A percentile compares a stretch with the other conserved stretches of the same genome.
phyloP scores from a whole-genome alignment of 108 stramenopile species.

The Cyclotella baltica region DNA sequence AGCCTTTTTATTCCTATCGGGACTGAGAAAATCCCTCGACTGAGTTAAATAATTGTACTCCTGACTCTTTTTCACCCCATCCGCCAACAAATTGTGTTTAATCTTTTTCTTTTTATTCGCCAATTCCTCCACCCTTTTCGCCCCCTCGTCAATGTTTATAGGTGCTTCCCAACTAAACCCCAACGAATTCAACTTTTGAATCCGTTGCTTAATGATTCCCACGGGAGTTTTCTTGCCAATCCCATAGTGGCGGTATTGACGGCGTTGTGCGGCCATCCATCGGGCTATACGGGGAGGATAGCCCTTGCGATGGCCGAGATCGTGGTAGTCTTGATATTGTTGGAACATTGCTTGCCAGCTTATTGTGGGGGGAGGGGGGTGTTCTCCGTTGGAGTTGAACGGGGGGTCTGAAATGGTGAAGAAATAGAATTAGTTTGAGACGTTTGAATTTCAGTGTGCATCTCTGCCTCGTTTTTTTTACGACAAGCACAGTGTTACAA shows the following conservation, averaged over 20 bases:
- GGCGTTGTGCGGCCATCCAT: slow-evolving; percentile 29
- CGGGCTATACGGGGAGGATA: slow-evolving; percentile 14
- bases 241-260: slow-evolving; percentile 20
- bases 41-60: not conserved
- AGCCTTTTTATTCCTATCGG: not conserved
- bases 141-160: not conserved
- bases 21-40: not conserved
- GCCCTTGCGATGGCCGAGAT: slow-evolving; percentile 11
- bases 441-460: no score
- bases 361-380: not conserved
- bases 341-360: slow-evolving; percentile 33
- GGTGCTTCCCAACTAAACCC: slow-evolving; percentile 14
- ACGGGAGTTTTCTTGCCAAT: slow-evolving; percentile 16
- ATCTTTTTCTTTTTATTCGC: not conserved
- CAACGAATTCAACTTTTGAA: slow-evolving; percentile 24
- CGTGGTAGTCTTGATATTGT: slow-evolving; percentile 23
- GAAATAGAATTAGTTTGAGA: no score
- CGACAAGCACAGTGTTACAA: no score
- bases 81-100: slow-evolving; percentile 8
- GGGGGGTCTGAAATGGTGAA: no score
- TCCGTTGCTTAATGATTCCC: slow-evolving; percentile 25
- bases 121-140: not conserved
- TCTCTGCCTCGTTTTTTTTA: no score
- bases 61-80: not conserved
- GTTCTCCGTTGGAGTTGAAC: no score